Percentiles rank a stretch among this genome's conserved stretches.
These are phyloP conservation scores for Sporothrix inflata DNA, from an alignment of 2,329 filamentous ascomycete genomes.

Conservation along the genomic window DNA sequence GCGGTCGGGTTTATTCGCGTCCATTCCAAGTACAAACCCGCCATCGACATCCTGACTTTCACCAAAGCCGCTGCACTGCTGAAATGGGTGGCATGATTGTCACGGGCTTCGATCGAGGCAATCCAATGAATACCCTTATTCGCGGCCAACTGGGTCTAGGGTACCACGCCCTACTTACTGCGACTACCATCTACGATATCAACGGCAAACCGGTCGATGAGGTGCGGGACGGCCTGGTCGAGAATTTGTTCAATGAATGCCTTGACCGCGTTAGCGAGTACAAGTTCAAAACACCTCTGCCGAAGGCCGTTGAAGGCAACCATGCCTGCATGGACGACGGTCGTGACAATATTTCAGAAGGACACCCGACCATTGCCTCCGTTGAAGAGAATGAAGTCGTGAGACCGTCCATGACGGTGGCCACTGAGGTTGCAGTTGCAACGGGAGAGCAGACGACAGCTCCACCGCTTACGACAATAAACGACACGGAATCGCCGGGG, in stretches of 20 bases:
- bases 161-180: conserved; percentile 79
- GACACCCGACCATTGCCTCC: conserved; percentile 70
- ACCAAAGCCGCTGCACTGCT: conserved; percentile 68
- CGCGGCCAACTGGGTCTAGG: conserved; percentile 85
- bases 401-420: not conserved
- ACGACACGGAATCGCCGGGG: not conserved
- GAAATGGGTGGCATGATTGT: conserved; percentile 99
- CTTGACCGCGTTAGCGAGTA: conserved; percentile 89
- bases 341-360: conserved; percentile 73
- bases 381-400: conserved; percentile 70
- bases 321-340: conserved; percentile 80
- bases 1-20: conserved; percentile 90
- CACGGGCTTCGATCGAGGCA: conserved; percentile 93
- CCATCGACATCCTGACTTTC: not conserved
- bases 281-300: conserved; percentile 74
- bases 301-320: conserved; percentile 79
- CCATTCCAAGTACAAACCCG: conserved; percentile 61
- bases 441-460: not conserved
- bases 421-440: not conserved
- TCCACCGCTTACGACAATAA: not conserved
- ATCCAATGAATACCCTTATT: conserved; percentile 88
- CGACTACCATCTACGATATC: conserved; percentile 80
- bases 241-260: conserved; percentile 93
- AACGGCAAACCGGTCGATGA: conserved; percentile 78
- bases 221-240: conserved; percentile 77